phyloP scores from a whole-genome alignment of 2,329 filamentous ascomycete species.

The Alternaria rosae region DNA sequence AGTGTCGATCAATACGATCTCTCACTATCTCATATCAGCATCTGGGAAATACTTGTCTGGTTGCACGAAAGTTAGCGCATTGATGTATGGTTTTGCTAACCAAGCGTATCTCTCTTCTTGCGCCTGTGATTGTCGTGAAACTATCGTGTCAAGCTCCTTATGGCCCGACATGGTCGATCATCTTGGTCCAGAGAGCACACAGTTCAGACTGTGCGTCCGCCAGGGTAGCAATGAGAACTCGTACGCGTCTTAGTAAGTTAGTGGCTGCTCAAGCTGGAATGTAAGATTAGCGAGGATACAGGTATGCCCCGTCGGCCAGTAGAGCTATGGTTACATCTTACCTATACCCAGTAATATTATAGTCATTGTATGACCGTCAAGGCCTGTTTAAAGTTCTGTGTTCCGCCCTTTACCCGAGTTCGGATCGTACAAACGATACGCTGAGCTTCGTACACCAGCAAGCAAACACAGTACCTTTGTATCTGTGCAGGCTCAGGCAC shows the following conservation, averaged over 20 bases:
- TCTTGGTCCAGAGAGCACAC: background rate
- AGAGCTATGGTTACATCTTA: background rate
- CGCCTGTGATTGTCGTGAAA: background rate
- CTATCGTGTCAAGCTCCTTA: background rate
- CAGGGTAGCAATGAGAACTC: background rate
- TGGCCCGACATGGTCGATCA: background rate
- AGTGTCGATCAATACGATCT: background rate
- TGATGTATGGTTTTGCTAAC: background rate
- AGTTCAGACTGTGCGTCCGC: background rate
- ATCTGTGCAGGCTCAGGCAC: background rate
- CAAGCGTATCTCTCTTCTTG: background rate
- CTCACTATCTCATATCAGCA: background rate
- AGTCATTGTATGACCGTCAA: background rate
- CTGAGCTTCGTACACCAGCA: background rate
- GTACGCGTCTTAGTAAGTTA: background rate
- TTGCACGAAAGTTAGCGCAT: background rate
- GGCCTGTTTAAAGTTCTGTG: background rate
- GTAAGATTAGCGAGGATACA: background rate
- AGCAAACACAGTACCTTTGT: background rate
- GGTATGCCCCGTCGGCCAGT: slow-evolving; percentile 3
- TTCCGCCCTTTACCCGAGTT: background rate
- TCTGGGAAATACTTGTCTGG: background rate
- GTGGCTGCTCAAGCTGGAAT: background rate
- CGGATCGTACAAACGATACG: slow-evolving; percentile 4
- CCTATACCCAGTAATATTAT: slow-evolving; percentile 5